A percentile compares a stretch with the other conserved stretches of the same genome.
These are phyloP conservation scores for Phoma sp. DNA, from an alignment of 2,329 filamentous ascomycete genomes.

Conservation along the genomic window DNA sequence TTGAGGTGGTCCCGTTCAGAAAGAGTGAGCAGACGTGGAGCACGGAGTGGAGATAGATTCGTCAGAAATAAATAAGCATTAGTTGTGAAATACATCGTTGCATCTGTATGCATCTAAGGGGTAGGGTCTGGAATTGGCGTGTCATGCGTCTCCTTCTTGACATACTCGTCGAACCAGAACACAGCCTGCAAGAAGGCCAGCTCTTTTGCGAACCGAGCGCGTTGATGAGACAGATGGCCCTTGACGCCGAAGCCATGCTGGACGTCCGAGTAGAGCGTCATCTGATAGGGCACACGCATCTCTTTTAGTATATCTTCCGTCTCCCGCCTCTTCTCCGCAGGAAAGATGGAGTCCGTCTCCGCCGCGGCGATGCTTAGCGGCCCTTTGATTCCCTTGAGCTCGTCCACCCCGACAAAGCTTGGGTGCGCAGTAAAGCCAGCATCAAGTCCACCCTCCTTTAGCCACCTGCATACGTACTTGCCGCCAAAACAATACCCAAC, in stretches of 20 bases:
- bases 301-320: slow-evolving; percentile 66
- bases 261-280: slow-evolving; percentile 75
- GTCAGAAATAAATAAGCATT: background rate
- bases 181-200: slow-evolving; percentile 80
- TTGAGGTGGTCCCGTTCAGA: slow-evolving; percentile 71
- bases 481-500: slow-evolving; percentile 78
- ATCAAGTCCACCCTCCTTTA: slow-evolving; percentile 66
- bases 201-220: slow-evolving; percentile 75
- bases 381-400: slow-evolving; percentile 63
- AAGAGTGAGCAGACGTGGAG: slow-evolving; percentile 67
- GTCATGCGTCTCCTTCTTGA: slow-evolving; percentile 48
- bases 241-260: slow-evolving; percentile 78
- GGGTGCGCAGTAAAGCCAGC: slow-evolving; percentile 79
- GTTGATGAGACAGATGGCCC: slow-evolving; percentile 64
- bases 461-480: slow-evolving; percentile 68
- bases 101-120: background rate
- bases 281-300: slow-evolving; percentile 70
- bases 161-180: slow-evolving; percentile 73
- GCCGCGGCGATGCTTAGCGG: slow-evolving; percentile 69
- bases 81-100: background rate
- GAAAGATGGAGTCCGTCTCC: slow-evolving; percentile 67
- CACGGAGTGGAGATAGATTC: slow-evolving; percentile 47
- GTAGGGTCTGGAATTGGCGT: background rate
- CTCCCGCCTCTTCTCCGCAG: slow-evolving; percentile 60
- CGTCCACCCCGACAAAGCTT: slow-evolving; percentile 70